Percentiles rank a stretch among this genome's conserved stretches.
phyloP scores from a whole-genome alignment of 352 stramenopile genomes.

The Pythium oligandrum region DNA sequence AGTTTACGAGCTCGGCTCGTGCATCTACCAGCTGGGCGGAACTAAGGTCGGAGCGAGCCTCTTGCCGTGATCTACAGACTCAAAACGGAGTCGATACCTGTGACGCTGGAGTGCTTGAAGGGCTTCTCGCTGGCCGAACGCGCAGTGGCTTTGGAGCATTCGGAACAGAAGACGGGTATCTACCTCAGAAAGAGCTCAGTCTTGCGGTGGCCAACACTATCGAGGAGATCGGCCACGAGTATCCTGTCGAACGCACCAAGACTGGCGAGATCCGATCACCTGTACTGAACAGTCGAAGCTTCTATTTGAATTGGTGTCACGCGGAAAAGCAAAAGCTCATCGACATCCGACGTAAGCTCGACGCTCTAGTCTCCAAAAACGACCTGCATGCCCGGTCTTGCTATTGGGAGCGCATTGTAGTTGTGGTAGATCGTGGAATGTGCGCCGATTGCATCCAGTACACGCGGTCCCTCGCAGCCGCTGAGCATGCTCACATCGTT shows the following conservation, averaged over 20 bases:
- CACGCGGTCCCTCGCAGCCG: slow-evolving; percentile 31
- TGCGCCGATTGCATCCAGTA: slow-evolving; percentile 75
- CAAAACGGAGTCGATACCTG: neutral
- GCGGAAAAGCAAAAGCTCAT: slow-evolving; percentile 84
- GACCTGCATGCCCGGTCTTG: neutral
- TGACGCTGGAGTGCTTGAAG: slow-evolving; percentile 23
- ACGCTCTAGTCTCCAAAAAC: neutral
- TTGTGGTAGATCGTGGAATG: slow-evolving; percentile 72
- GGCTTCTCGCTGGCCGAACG: slow-evolving; percentile 34
- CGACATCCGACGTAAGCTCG: slow-evolving; percentile 65
- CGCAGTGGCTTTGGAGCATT: slow-evolving; percentile 74
- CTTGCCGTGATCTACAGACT: neutral
- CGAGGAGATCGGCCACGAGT: slow-evolving; percentile 58
- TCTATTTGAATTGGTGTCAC: slow-evolving; percentile 86
- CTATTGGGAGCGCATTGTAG: slow-evolving; percentile 46
- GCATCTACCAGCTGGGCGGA: slow-evolving; percentile 46
- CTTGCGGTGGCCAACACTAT: slow-evolving; percentile 49
- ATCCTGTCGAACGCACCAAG: slow-evolving; percentile 61
- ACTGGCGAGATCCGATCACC: slow-evolving; percentile 27
- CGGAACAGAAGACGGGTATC: slow-evolving; percentile 48
- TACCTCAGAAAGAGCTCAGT: slow-evolving; percentile 63
- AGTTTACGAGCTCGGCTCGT: slow-evolving; percentile 52
- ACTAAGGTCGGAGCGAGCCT: neutral
- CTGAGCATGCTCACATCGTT: slow-evolving; percentile 31
- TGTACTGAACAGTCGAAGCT: slow-evolving; percentile 78